Conservation (phyloP, 148 eudicot genomes). For the Rhododendron molle region DNA sequence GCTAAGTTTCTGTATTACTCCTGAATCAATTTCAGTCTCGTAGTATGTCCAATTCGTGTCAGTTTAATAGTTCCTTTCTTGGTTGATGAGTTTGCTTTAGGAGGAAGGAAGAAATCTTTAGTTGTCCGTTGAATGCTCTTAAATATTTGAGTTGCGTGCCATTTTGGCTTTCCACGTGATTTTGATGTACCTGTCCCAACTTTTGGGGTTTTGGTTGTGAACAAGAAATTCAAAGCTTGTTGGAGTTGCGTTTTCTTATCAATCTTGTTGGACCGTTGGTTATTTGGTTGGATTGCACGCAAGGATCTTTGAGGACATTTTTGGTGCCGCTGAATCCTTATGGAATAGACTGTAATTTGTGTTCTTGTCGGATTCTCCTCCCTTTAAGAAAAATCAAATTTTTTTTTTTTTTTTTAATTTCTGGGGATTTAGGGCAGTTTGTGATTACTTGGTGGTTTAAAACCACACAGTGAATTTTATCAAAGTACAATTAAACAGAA, state of each 20-base stretch:
- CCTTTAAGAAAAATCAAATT: not conserved
- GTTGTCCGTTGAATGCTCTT: not conserved
- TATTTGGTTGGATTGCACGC: not conserved
- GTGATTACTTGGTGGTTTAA: not conserved
- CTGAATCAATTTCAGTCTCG: not conserved
- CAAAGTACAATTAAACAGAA: not conserved
- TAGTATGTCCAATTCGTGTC: not conserved
- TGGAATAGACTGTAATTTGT: not conserved
- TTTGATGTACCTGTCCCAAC: not conserved
- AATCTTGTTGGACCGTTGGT: not conserved
- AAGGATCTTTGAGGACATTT: not conserved
- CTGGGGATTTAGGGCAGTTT: not conserved
- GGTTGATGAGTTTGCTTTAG: not conserved
- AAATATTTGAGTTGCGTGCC: not conserved
- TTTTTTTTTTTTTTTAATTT: not conserved
- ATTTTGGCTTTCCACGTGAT: slow-evolving; percentile 7
- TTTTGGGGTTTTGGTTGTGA: not conserved
- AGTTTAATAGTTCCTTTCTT: not conserved
- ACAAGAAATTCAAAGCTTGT: not conserved
- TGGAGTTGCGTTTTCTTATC: not conserved
- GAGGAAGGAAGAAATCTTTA: not conserved
- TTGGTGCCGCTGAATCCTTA: not conserved
- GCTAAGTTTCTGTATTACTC: not conserved
- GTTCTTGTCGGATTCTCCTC: not conserved
- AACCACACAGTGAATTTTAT: not conserved